phyloP scores from a whole-genome alignment of 129 eudicot species.

The Sambucus nigra region DNA sequence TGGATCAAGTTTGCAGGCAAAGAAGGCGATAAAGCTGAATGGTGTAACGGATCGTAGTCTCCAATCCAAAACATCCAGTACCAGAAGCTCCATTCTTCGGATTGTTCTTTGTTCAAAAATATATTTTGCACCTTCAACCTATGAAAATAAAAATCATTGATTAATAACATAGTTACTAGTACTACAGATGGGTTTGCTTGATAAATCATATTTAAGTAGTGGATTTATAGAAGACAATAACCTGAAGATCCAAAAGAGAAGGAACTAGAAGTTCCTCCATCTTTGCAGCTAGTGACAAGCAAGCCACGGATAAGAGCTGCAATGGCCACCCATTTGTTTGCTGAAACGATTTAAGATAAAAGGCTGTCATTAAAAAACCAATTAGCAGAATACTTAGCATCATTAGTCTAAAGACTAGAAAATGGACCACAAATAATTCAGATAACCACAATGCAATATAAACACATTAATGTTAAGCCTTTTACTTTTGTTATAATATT shows the following conservation, averaged over 20 bases:
- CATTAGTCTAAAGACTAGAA: too few species aligned
- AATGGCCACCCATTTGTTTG: slow-evolving; percentile 86
- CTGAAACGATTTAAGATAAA: slow-evolving; percentile 13
- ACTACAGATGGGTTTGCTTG: not conserved
- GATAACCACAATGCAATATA: not conserved
- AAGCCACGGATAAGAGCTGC: slow-evolving; percentile 87
- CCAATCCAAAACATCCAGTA: slow-evolving; percentile 77
- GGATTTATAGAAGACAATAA: slow-evolving; percentile 5
- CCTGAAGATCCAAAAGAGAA: slow-evolving; percentile 85
- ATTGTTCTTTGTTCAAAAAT: slow-evolving; percentile 72
- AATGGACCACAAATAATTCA: not conserved
- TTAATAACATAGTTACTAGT: not conserved
- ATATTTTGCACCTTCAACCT: slow-evolving; percentile 81
- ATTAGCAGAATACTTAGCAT: slow-evolving; percentile 6
- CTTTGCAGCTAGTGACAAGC: slow-evolving; percentile 93
- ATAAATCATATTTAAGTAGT: not conserved
- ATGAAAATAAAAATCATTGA: not conserved
- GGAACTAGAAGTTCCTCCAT: slow-evolving; percentile 99
- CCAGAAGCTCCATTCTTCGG: slow-evolving; percentile 78
- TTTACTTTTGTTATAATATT: not conserved
- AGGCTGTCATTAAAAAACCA: not conserved
- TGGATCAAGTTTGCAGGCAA: slow-evolving; percentile 73
- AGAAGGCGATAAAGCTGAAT: slow-evolving; percentile 65
- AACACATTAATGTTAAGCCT: too few species aligned
- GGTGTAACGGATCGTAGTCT: slow-evolving; percentile 80